Conservation (phyloP, 176 grass and related monocot genomes). For the Ensete ventricosum region DNA sequence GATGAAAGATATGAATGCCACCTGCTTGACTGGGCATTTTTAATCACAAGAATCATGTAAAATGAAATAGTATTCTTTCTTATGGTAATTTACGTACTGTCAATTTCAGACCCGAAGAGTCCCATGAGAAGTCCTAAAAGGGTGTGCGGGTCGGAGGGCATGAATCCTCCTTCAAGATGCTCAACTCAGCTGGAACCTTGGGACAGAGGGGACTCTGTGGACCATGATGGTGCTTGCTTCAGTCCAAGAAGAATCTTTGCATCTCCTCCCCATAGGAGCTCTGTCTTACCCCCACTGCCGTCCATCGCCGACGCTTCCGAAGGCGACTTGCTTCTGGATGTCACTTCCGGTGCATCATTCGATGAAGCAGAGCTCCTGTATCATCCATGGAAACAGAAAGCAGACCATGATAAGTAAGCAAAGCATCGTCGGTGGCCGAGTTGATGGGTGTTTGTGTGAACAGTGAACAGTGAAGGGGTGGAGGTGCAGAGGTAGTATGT, state of each 20-base stretch:
- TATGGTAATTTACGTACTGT: background rate
- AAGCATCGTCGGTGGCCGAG: no score
- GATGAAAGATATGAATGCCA: background rate
- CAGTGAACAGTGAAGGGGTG: background rate
- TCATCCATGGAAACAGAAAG: constrained; percentile 10
- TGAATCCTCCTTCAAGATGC: background rate
- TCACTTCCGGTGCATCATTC: constrained; percentile 14
- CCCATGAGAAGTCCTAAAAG: constrained; percentile 14
- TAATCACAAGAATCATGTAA: background rate
- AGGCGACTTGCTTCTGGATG: constrained; percentile 1
- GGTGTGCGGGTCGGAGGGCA: background rate
- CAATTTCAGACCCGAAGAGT: constrained; percentile 5
- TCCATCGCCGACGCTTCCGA: constrained; percentile 9
- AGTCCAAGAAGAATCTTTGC: constrained; percentile 12
- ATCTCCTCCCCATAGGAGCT: constrained; percentile 1
- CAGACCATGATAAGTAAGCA: background rate
- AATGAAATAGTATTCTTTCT: background rate
- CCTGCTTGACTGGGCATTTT: background rate
- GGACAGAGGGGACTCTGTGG: background rate
- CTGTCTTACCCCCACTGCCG: background rate
- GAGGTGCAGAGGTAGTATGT: constrained; percentile 5
- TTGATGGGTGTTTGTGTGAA: background rate
- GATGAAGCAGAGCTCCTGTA: constrained; percentile 11
- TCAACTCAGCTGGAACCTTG: background rate
- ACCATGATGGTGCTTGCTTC: constrained; percentile 10